Base-by-base conservation (phyloP, 352 stramenopile genomes). In the Nothophytophthora sp. region DNA sequence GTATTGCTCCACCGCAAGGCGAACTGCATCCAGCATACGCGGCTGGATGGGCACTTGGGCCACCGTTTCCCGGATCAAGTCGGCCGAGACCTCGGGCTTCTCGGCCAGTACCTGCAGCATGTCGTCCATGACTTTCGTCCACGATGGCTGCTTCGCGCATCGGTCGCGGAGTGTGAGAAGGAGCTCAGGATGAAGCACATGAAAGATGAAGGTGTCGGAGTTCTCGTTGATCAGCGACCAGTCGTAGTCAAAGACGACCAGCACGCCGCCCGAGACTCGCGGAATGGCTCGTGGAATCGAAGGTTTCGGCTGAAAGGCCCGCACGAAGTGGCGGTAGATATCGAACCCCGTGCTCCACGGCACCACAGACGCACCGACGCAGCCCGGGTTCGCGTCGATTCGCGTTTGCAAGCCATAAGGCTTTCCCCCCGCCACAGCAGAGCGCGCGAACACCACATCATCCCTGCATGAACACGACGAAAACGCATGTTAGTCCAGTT, bases 191-290 rank as follows among this genome's bases (percentile, higher is more conserved):
- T 77, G 70, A 3, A 83, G 60, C 44, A 55, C 12, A 42, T 80
- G 48, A 63, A 85, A 84, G 29, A 86, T 52, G 45, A 76, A 82
- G 39, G 53, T 78, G 52, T 89, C 76, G 34, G 76, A 86, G 67
- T 88, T 80, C 24, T 80, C 70, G 56, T 88, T 79, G 25, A 87
- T 67, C 33, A 87, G 70, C 37, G 64, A 87, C 67, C 76, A 85
- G 67, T 87, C 76, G 47, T 81, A 87, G 67, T 87, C 76, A 33
- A 87, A 85, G 13, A 85, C 60, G 22, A 85, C 73, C 38, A 87
- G 67, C 34, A 67, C 58, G 39, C 22, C n/a, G 11, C 10, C 5
- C 3, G 37, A 35, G 29, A 5, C 29, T 28, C 38, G 32, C 20
- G 28, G 4, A 8, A 15, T 10, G 23, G 16, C 20, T 48, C 16